Evolutionary conservation across 169 alveolate genomes (phyloP), one percentile per base, ranked within the genome.

Genomic region (Babesia sp.): DNA sequence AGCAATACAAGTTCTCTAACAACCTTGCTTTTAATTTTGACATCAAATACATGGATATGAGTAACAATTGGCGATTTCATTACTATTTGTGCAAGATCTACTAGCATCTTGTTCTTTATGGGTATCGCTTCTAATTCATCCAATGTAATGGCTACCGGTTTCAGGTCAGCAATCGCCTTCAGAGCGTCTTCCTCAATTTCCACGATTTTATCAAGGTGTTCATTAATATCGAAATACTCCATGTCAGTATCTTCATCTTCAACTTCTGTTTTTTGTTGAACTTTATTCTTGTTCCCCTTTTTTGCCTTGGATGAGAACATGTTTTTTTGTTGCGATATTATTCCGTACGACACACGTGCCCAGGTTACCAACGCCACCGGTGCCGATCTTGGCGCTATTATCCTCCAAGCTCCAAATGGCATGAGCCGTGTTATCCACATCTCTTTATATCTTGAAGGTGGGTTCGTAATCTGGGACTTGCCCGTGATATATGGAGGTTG

Each of bases 391-490:
- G n/a, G n/a, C n/a, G n/a, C n/a, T n/a, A n/a, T n/a, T n/a, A n/a
- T n/a, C n/a, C n/a, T n/a, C n/a, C n/a, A n/a, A n/a, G n/a, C n/a
- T n/a, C n/a, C n/a, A n/a, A n/a, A n/a, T n/a, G n/a, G n/a, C n/a
- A n/a, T n/a, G 9, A 7, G 48, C 34, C 48, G 7, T 11, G 24
- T 18, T 31, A 58, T 14, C 69, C 53, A 58, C 69, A 58, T 61
- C 1, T 24, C 37, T 0, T 33, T 34, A 61, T 4, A 64, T 29
- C 44, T 64, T 64, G 53, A 64, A 64, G 12, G 74, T 64, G 14
- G 74, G 63, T 42, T 64, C 74, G 74, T 64, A 64, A 1, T 64
- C 74, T 11, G 59, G 74, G 44, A 64, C 74, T 37, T 64, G 74
- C 31, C 74, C 74, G 74, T 64, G 74, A 51, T 64, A 64, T 12